Conservation (phyloP, 2,329 filamentous ascomycete species). For the Xylaria sp. region DNA sequence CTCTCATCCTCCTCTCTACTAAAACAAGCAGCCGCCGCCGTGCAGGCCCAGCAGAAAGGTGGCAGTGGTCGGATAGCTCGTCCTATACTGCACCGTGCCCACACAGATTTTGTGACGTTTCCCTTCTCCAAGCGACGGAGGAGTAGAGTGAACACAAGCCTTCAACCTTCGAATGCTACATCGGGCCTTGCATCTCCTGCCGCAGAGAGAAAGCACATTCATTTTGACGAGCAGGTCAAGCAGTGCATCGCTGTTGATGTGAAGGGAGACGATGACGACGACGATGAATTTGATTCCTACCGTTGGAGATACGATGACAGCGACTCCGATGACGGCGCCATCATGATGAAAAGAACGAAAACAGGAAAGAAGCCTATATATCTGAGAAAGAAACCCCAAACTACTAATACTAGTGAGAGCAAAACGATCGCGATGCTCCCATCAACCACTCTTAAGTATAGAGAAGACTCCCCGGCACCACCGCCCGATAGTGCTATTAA, state of each 20-base stretch:
- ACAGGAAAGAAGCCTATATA: slow-evolving; percentile 68
- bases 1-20: slow-evolving; percentile 88
- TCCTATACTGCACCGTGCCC: slow-evolving; percentile 69
- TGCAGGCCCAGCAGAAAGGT: slow-evolving; percentile 81
- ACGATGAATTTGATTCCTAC: slow-evolving; percentile 65
- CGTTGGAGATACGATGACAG: slow-evolving; percentile 62
- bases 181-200: slow-evolving; percentile 75
- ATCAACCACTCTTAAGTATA: slow-evolving; percentile 87
- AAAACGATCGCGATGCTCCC: slow-evolving; percentile 91
- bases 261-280: slow-evolving; percentile 81
- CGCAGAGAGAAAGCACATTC: slow-evolving; percentile 83
- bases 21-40: slow-evolving; percentile 87
- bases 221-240: slow-evolving; percentile 95
- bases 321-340: slow-evolving; percentile 78
- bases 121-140: slow-evolving; percentile 70
- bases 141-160: slow-evolving; percentile 72
- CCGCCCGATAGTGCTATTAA: slow-evolving; percentile 70
- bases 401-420: slow-evolving; percentile 69
- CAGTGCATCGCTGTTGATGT: slow-evolving; percentile 94
- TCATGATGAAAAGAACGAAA: slow-evolving; percentile 81
- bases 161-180: slow-evolving; percentile 73
- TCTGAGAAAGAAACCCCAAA: slow-evolving; percentile 55
- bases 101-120: slow-evolving; percentile 76
- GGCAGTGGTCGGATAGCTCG: slow-evolving; percentile 60
- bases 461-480: slow-evolving; percentile 80